Evolutionary conservation across 176 grass and related monocot species (phyloP).

Genomic region (Panicum miliaceum): DNA sequence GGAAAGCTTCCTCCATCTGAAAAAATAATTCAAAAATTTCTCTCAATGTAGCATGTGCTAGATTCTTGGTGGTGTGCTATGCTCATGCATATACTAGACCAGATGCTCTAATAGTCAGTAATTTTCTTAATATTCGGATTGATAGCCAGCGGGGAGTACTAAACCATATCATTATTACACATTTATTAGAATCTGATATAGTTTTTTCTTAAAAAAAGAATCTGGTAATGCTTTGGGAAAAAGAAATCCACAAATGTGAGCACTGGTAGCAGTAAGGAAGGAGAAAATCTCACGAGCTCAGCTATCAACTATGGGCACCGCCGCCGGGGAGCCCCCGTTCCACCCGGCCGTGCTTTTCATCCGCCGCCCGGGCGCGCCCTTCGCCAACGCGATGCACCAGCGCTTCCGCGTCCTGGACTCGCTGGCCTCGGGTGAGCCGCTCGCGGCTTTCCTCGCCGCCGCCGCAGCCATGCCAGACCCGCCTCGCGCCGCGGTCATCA

Average conservation of each 20-base stretch:
- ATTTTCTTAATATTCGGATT: not conserved
- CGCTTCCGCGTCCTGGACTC: slow-evolving; percentile 39
- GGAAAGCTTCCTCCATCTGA: not conserved
- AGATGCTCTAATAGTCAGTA: too few species aligned
- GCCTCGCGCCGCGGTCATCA: slow-evolving; percentile 33
- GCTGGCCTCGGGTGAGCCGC: not conserved
- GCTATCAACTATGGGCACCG: not conserved
- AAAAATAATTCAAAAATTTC: not conserved
- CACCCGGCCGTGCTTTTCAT: slow-evolving; percentile 30
- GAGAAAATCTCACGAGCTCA: not conserved
- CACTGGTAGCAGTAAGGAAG: not conserved
- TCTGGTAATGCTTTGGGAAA: not conserved
- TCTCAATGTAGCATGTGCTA: not conserved
- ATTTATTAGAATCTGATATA: not conserved
- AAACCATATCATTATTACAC: not conserved
- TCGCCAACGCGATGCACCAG: slow-evolving; percentile 16
- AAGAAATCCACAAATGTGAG: not conserved
- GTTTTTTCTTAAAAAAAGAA: not conserved
- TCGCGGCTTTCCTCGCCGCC: slow-evolving; percentile 23
- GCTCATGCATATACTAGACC: not conserved
- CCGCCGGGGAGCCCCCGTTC: not conserved
- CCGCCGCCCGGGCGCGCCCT: not conserved
- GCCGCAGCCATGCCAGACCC: slow-evolving; percentile 26
- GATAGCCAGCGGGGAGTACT: not conserved
- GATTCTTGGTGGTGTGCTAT: not conserved